Evolutionary conservation across 2,329 filamentous ascomycete genomes (phyloP).

Genomic region (Aspergillus hortae): DNA sequence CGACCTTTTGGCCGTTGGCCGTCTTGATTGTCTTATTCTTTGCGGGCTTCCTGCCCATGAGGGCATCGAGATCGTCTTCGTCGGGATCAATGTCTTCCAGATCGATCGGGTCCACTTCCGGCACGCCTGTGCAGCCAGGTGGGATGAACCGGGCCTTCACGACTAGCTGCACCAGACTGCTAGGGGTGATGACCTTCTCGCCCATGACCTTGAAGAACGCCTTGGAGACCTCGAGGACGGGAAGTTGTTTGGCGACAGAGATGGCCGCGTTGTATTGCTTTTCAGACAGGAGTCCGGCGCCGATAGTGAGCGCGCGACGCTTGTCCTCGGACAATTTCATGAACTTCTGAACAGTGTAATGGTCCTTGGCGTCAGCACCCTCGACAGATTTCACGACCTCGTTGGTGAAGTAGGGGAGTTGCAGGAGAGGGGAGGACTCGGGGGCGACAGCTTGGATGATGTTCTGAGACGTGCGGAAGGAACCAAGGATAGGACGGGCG

Average conservation of each 20-base stretch:
- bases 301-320: constrained; percentile 68
- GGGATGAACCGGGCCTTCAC: constrained; percentile 93
- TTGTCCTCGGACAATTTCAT: constrained; percentile 77
- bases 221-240: constrained; percentile 78
- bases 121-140: constrained; percentile 72
- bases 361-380: constrained; percentile 64
- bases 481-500: constrained; percentile 74
- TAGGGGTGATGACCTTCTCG: constrained; percentile 87
- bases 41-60: constrained; percentile 65
- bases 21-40: constrained; percentile 65
- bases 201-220: constrained; percentile 98
- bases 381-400: constrained; percentile 46
- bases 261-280: constrained; percentile 74
- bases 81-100: constrained; percentile 89
- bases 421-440: constrained; percentile 78
- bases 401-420: constrained; percentile 82
- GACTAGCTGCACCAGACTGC: constrained; percentile 87
- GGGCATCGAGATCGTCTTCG: constrained; percentile 84
- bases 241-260: constrained; percentile 76
- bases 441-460: constrained; percentile 87
- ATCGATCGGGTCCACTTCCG: constrained; percentile 71
- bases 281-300: constrained; percentile 66
- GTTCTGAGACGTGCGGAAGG: constrained; percentile 78
- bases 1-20: constrained; percentile 46
- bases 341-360: constrained; percentile 78